Evolutionary conservation across 2,329 filamentous ascomycete species (phyloP), one percentile per base, ranked within the genome.

Genomic region (Ciborinia camelliae): DNA sequence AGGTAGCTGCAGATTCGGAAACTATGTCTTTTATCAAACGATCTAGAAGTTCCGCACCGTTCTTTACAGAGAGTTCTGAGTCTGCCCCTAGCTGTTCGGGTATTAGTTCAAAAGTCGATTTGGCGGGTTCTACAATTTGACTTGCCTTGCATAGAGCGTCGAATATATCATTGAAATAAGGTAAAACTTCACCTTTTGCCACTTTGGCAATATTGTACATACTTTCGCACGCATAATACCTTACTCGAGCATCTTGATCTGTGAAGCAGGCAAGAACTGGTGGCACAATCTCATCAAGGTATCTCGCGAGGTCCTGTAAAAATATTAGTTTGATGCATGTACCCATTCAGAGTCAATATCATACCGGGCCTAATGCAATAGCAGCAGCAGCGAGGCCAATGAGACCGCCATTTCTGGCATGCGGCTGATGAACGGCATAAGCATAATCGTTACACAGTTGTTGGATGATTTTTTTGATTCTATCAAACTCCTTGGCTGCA

Each of bases 151-250:
- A 97, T 63, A 99, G 81, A 28, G 95, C 92, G 79, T 99, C 95
- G 75, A 99, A 99, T 68, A 99, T 95, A 73, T 96, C 90, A 78
- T 99, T 99, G 79, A 99, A 99, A 81, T 97, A 99, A 48, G 96
- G 86, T 69, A 99, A 79, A 26, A 99, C 95, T 78, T 99, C 95
- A 45, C 96, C 95, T 79, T 99, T 99, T 67, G 94, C 95, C 55
- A 99, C 95, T 79, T 99, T 99, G 74, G 95, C 93, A 75, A 99
- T 99, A 78, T 99, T 99, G 80, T 99, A 99, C 95, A 99, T 99
- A 77, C 93, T 96, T 81, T 99, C 95, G 79, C 95, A 99, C 30
- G 95, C 95, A 79, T 99, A 99, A 77, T 99, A 99, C 69, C 95
- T 86, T 39, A 98, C 95, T 65, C 95, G 86, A 35, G 95, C 93